phyloP scores from a whole-genome alignment of 176 grass and related monocot species.

The Panicum miliaceum region DNA sequence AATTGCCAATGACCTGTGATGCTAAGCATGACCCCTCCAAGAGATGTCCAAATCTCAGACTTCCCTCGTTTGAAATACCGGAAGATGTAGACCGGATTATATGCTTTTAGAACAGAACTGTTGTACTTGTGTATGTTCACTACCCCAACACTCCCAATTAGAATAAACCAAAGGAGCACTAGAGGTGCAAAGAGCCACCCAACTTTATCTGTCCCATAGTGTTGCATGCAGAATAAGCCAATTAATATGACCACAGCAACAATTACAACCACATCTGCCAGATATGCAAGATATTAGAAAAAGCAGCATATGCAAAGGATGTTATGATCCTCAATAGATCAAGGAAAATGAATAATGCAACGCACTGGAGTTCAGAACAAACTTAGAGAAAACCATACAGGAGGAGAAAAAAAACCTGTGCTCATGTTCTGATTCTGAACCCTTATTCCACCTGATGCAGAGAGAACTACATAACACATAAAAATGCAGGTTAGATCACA shows the following conservation, averaged over 20 bases:
- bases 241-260: slow-evolving; percentile 74
- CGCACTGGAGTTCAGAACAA: slow-evolving; percentile 22
- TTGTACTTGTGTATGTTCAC: slow-evolving; percentile 78
- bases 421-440: slow-evolving; percentile 79
- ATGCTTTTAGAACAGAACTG: slow-evolving; percentile 74
- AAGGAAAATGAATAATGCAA: slow-evolving; percentile 7
- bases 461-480: slow-evolving; percentile 74
- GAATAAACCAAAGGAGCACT: slow-evolving; percentile 81
- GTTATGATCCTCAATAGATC: slow-evolving; percentile 25
- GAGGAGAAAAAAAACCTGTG: slow-evolving; percentile 53
- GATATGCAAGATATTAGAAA: slow-evolving; percentile 34
- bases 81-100: slow-evolving; percentile 70
- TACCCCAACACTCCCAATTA: slow-evolving; percentile 70
- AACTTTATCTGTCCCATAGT: slow-evolving; percentile 85
- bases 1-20: slow-evolving; percentile 66
- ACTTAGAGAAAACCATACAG: slow-evolving; percentile 29
- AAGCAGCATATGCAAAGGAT: not conserved
- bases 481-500: slow-evolving; percentile 32
- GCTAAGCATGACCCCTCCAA: slow-evolving; percentile 93
- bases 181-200: slow-evolving; percentile 89
- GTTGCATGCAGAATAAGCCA: slow-evolving; percentile 86
- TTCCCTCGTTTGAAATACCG: slow-evolving; percentile 62
- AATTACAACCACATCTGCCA: slow-evolving; percentile 76
- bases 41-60: slow-evolving; percentile 66
- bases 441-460: slow-evolving; percentile 85